These are phyloP conservation scores for Lolium rigidum DNA, from an alignment of 176 grass and related monocot species.

Conservation along the genomic window DNA sequence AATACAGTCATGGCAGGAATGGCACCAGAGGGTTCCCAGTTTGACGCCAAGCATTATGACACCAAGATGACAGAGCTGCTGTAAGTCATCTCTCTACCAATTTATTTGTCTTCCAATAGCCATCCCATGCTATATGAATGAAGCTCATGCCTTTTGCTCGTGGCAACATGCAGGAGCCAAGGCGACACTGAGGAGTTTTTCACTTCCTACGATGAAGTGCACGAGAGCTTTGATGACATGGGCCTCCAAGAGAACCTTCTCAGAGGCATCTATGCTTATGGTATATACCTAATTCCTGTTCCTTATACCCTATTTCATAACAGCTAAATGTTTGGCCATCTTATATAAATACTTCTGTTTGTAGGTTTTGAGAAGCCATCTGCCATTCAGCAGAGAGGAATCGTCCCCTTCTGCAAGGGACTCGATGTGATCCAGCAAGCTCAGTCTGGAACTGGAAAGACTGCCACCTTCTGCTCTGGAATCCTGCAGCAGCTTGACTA, in stretches of 20 bases:
- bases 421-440: slow-evolving; percentile 92
- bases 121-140: background rate
- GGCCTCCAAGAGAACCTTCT: too few species aligned
- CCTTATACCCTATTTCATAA: background rate
- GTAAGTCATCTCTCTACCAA: slow-evolving; percentile 40
- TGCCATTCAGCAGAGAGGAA: slow-evolving; percentile 86
- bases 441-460: slow-evolving; percentile 87
- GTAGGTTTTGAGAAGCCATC: slow-evolving; percentile 93
- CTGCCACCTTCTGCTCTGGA: slow-evolving; percentile 87
- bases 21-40: slow-evolving; percentile 58
- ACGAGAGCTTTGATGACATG: too few species aligned
- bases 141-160: background rate
- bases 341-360: slow-evolving; percentile 12
- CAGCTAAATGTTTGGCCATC: background rate
- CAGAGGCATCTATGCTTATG: too few species aligned
- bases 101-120: too few species aligned
- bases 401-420: slow-evolving; percentile 85
- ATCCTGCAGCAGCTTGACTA: slow-evolving; percentile 89
- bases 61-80: slow-evolving; percentile 54
- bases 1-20: slow-evolving; percentile 59
- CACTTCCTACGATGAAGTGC: slow-evolving; percentile 30
- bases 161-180: slow-evolving; percentile 37
- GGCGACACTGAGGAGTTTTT: slow-evolving; percentile 45
- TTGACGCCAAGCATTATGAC: slow-evolving; percentile 62
- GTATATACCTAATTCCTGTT: background rate